Evolutionary conservation across 768 basidiomycete genomes (phyloP).

Genomic region (Lentinula sp.): DNA sequence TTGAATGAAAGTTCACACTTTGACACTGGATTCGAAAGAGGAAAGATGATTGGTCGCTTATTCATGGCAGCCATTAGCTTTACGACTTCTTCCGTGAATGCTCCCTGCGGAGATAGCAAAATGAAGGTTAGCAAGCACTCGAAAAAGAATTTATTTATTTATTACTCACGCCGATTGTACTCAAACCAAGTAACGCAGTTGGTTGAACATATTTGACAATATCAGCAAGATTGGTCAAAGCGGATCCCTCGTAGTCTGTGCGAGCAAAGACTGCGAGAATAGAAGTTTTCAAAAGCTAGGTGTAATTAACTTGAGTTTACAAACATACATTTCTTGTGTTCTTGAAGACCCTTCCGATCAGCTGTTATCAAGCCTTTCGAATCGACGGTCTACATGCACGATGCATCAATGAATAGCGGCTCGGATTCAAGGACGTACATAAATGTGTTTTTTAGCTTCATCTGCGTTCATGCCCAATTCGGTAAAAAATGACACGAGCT

Average conservation of each 20-base stretch:
- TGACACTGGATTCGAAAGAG: conserved; percentile 68
- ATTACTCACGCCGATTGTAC: conserved; percentile 41
- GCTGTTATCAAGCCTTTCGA: conserved; percentile 76
- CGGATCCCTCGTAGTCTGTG: conserved; percentile 56
- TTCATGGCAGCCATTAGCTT: conserved; percentile 60
- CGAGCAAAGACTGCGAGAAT: conserved; percentile 63
- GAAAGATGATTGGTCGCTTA: conserved; percentile 72
- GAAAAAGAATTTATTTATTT: too few species aligned
- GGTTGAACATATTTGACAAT: conserved; percentile 70
- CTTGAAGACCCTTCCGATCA: conserved; percentile 59
- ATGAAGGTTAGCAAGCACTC: neutral
- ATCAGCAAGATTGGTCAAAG: conserved; percentile 52
- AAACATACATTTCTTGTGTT: conserved; percentile 65
- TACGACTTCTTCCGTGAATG: conserved; percentile 62
- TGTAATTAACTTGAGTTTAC: neutral
- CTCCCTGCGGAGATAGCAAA: conserved; percentile 22
- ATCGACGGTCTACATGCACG: conserved; percentile 52
- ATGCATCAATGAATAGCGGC: conserved; percentile 10
- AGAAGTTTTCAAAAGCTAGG: conserved; percentile 9
- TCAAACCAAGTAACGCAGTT: conserved; percentile 72
- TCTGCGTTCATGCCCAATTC: conserved; percentile 58
- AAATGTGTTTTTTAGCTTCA: conserved; percentile 62
- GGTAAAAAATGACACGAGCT: conserved; percentile 86
- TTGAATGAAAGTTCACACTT: conserved; percentile 55
- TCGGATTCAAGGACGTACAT: conserved; percentile 33